phyloP scores from a whole-genome alignment of 1,284 basidiomycete genomes.

The Amylostereum chailletii region DNA sequence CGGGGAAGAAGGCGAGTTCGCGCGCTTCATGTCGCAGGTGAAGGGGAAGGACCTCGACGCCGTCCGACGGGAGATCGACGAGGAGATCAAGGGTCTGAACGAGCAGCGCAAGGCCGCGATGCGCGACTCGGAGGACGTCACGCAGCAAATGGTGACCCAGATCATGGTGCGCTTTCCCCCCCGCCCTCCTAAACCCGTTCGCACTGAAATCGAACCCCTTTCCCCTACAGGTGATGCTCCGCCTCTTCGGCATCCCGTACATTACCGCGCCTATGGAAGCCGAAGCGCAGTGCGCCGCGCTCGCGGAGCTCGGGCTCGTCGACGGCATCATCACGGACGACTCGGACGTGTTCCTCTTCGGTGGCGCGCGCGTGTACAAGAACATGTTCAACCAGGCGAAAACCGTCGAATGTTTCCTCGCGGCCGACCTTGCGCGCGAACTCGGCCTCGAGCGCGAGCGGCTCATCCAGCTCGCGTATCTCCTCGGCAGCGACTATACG shows the following conservation, averaged over 20 bases:
- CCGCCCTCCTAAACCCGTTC: not conserved
- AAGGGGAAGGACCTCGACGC: conserved; percentile 76
- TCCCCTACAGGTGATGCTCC: conserved; percentile 61
- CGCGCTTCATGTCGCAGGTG: conserved; percentile 83
- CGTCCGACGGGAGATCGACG: conserved; percentile 84
- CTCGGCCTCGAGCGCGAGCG: conserved; percentile 83
- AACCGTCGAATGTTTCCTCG: conserved; percentile 93
- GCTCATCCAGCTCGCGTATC: conserved; percentile 84
- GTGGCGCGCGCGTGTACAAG: conserved; percentile 88
- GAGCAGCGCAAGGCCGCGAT: conserved; percentile 82
- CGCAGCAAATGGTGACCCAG: conserved; percentile 89
- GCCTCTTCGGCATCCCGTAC: conserved; percentile 95
- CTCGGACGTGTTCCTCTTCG: conserved; percentile 98
- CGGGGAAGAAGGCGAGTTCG: conserved; percentile 87
- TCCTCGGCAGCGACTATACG: conserved; percentile 95
- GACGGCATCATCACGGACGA: conserved; percentile 99
- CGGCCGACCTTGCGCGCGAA: conserved; percentile 81
- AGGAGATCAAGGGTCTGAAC: conserved; percentile 80
- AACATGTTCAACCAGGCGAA: conserved; percentile 99
- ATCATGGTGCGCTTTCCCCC: conserved; percentile 67
- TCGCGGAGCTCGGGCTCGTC: conserved; percentile 79
- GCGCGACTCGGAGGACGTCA: conserved; percentile 92
- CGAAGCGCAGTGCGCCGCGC: conserved; percentile 96
- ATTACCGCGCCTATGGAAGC: conserved; percentile 99
- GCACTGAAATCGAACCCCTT: conserved; percentile 1